Base-by-base conservation (phyloP, 1,139 yeast species). In the Taiozyma onychis region DNA sequence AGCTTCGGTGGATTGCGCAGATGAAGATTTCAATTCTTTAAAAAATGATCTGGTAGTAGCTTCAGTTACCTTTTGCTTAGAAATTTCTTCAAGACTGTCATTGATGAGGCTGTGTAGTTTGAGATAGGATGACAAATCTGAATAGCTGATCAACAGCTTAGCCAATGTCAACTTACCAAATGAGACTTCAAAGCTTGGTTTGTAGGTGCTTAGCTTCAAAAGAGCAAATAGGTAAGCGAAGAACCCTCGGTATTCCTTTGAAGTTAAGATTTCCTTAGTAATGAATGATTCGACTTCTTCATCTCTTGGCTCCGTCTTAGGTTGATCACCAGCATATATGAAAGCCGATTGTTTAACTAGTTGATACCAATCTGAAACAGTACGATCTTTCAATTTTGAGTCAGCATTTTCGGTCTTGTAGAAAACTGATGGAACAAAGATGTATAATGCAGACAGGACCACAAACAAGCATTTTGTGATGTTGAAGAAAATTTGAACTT, bases 161-260 rank as follows among this genome's bases (percentile, higher is more conserved):
- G 59, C 52, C 16, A 60, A 6, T 3, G 54, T 49, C 26, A 61
- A 39, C 45, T 60, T 61, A 9, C 62, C 63, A 49, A 58, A 59
- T 14, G 63, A 55, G 28, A 57, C 58, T 48, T 59, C 63, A 48
- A 58, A 55, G 9, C 53, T 45, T 14, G 61, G 47, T 28, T 58
- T 51, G 43, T 44, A 61, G 3, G 58, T 54, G 37, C 55, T 54
- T 6, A 61, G 45, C 44, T 52, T 59, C 30, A 56, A 22, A 35
- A 58, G 50, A 10, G 50, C 43, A 46, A 22, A 58, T 11, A 55
- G 10, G 5, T 55, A 32, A 4, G 48, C 43, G 16, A 27, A 43
- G 30, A 53, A 52, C 5, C 53, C 43, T 4, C 47, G 18, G 4
- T 37, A 39, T 16, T 30, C 22, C 2, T 35, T 13, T 3, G n/a